Conservation (phyloP, 768 basidiomycete species). For the Boletus rubescentipes region DNA sequence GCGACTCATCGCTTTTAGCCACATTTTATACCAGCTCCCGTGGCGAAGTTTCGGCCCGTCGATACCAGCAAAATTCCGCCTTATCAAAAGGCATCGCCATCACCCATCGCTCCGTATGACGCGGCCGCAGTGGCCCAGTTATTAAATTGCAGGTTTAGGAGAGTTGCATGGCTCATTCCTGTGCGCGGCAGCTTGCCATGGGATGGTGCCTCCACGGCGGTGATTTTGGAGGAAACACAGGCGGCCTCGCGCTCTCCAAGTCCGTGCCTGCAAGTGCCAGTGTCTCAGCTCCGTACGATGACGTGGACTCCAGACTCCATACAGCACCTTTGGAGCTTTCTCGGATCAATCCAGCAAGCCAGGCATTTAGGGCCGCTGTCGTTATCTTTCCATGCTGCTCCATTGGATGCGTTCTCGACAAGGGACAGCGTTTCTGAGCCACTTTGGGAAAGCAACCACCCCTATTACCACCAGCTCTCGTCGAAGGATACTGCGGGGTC, state of each 20-base stretch:
- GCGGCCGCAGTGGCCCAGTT: constrained; percentile 32
- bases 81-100: constrained; percentile 38
- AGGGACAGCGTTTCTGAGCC: constrained; percentile 17
- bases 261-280: constrained; percentile 18
- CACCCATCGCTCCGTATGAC: constrained; percentile 37
- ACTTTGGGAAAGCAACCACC: constrained; percentile 27
- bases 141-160: constrained; percentile 34
- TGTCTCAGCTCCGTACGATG: constrained; percentile 30
- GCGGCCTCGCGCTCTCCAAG: constrained; percentile 17
- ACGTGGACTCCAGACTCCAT: constrained; percentile 48
- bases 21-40: constrained; percentile 21
- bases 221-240: constrained; percentile 34
- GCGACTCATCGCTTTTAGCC: constrained; percentile 22
- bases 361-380: constrained; percentile 46
- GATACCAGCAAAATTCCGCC: constrained; percentile 24
- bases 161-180: constrained; percentile 58
- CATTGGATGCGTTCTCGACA: constrained; percentile 10
- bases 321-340: constrained; percentile 49
- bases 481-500: constrained; percentile 9
- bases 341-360: constrained; percentile 39
- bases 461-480: constrained; percentile 17
- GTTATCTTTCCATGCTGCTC: constrained; percentile 45
- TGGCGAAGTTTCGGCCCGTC: constrained; percentile 13
- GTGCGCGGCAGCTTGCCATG: constrained; percentile 54
- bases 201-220: constrained; percentile 43